Evolutionary conservation across 2,329 filamentous ascomycete species (phyloP).

Genomic region (Aspergillus pseudonomiae): DNA sequence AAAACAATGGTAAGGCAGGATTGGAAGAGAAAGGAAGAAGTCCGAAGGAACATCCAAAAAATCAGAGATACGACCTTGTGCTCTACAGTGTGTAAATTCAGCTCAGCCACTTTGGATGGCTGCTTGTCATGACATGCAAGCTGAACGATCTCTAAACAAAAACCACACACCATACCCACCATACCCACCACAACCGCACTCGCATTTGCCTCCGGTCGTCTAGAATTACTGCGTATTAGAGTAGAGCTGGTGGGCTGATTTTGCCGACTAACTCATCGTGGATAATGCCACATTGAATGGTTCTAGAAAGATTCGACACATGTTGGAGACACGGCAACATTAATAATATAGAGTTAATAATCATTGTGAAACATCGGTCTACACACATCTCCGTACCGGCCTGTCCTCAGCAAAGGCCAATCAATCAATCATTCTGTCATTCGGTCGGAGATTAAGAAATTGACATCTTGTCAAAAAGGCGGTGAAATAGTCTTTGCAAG

Average conservation of each 20-base stretch:
- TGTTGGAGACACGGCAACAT: not conserved
- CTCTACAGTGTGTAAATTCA: not conserved
- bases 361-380: slow-evolving; percentile 9
- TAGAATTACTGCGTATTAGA: not conserved
- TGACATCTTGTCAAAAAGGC: not conserved
- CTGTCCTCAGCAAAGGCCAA: not conserved
- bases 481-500: not conserved
- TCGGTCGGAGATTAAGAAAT: not conserved
- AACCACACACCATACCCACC: slow-evolving; percentile 5
- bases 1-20: not conserved
- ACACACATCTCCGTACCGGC: not conserved
- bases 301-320: slow-evolving; percentile 24
- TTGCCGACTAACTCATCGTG: not conserved
- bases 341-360: slow-evolving; percentile 1
- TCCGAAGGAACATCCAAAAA: not conserved
- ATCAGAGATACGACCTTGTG: not conserved
- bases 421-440: not conserved
- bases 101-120: not conserved
- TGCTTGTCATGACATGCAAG: slow-evolving; percentile 7
- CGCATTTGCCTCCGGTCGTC: slow-evolving; percentile 6
- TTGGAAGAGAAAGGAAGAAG: not conserved
- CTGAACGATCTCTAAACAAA: slow-evolving; percentile 4
- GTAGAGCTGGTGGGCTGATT: slow-evolving; percentile 8
- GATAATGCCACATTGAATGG: not conserved
- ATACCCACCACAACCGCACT: slow-evolving; percentile 19